A percentile compares a stretch with the other conserved stretches of the same genome.
These are phyloP conservation scores for Penicillium sp. DNA, from an alignment of 2,329 filamentous ascomycete species.

Conservation along the genomic window DNA sequence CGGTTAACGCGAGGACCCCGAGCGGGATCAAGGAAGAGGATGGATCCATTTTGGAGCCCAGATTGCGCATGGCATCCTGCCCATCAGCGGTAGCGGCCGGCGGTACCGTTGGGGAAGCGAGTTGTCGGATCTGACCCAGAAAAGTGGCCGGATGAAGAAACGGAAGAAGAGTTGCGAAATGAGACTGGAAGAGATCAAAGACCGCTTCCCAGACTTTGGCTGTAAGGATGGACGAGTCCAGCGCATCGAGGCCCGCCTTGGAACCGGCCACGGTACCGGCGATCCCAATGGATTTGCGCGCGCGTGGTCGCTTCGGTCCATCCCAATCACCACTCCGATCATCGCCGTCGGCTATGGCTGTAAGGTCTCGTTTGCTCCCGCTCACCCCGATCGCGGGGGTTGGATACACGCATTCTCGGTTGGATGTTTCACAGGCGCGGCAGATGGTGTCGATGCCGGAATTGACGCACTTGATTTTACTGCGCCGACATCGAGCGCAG, in stretches of 20 bases:
- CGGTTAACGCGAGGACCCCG: constrained; percentile 52
- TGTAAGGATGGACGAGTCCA: constrained; percentile 49
- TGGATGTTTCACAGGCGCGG: constrained; percentile 65
- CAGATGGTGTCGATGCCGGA: constrained; percentile 65
- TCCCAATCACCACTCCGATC: constrained; percentile 41
- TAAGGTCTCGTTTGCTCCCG: constrained; percentile 36
- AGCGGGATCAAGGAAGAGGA: constrained; percentile 47
- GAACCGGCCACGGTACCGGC: constrained; percentile 29
- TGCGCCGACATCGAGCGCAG: constrained; percentile 67
- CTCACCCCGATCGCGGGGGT: constrained; percentile 37
- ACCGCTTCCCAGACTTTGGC: constrained; percentile 52
- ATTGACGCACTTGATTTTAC: constrained; percentile 85
- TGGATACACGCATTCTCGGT: constrained; percentile 68
- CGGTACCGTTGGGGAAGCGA: constrained; percentile 22
- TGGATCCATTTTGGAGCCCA: constrained; percentile 31
- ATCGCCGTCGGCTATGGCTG: constrained; percentile 34
- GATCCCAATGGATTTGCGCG: constrained; percentile 33
- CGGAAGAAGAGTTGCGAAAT: constrained; percentile 53
- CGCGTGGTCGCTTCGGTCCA: constrained; percentile 39
- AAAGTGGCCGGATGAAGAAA: constrained; percentile 54
- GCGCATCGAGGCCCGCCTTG: constrained; percentile 39
- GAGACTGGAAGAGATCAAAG: constrained; percentile 54
- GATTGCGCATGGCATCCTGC: constrained; percentile 29
- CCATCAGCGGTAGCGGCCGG: constrained; percentile 15
- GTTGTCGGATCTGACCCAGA: constrained; percentile 44